Base-by-base conservation (phyloP, 768 basidiomycete species). In the Trichaptum fuscoviolaceum region DNA sequence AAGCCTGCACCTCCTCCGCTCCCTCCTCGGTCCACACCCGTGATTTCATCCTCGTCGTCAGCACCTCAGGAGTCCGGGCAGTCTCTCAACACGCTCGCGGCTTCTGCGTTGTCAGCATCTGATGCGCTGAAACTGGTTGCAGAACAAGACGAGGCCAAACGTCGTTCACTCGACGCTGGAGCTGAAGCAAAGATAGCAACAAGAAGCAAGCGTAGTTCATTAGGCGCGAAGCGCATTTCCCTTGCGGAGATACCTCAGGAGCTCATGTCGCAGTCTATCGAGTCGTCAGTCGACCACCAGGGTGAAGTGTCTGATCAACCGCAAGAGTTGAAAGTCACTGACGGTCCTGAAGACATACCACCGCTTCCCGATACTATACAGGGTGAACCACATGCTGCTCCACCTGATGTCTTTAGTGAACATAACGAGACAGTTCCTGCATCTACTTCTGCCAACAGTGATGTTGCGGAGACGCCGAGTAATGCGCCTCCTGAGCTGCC, bases 41-140 rank as follows among this genome's bases (percentile, higher is more conserved):
- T 71, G 57, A 68, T 69, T 1, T 75, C 76, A 1, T 84, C 85
- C 3, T 70, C 71, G 64, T 75, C 74, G 24, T 71, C 77, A 0
- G 71, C 72, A 20, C 68, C 73, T 12, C 78, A 76, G 58, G 52
- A 72, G 6, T 64, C 72, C 30, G 68, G 74, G 17, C 71, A 73
- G 17, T 62, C 70, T 9, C 35, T 71, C 52, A 73, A 73, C 23
- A 57, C 35, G 18, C 65, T 70, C 27, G 36, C 69, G 12, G 63
- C 73, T 65, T 71, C 57, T 69, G 35, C 71, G 64, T 78, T 76
- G 23, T 76, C 82, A 0, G 85, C 88, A 3, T 84, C 85, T 24
- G 82, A 83, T 57, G 80, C 82, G 12, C 78, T 90, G 27, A 84
- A 88, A 76, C 81, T 79, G 57, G 88, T 90, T 64, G 87, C 77